phyloP scores from a whole-genome alignment of 179 eudicot species.

The Heliamphora ciliata region DNA sequence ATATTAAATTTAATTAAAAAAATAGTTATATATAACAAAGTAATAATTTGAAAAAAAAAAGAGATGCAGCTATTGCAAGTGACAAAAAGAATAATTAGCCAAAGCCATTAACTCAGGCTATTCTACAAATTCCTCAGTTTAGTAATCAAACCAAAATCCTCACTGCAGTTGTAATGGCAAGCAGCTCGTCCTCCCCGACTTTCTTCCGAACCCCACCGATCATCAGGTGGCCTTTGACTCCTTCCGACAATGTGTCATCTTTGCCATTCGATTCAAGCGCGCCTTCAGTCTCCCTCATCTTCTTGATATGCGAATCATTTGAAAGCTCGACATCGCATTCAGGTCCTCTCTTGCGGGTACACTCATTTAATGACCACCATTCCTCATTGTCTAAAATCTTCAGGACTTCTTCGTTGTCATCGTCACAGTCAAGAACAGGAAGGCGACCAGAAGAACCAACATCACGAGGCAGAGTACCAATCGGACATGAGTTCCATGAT shows the following conservation, averaged over 20 bases:
- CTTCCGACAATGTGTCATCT: constrained; percentile 16
- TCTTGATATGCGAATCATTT: constrained; percentile 26
- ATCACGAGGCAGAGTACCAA: constrained; percentile 65
- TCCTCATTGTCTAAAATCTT: constrained; percentile 24
- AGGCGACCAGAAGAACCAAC: constrained; percentile 53
- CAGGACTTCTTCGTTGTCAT: constrained; percentile 15
- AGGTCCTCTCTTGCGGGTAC: constrained; percentile 38
- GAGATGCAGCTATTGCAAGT: too few relatives aligned
- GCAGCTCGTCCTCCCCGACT: constrained; percentile 43
- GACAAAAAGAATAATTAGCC: too few relatives aligned
- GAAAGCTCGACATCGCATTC: constrained; percentile 26
- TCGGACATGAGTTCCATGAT: constrained; percentile 77
- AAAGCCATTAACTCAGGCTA: not conserved
- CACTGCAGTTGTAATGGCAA: constrained; percentile 45
- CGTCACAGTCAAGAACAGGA: constrained; percentile 44
- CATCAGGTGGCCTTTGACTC: constrained; percentile 36
- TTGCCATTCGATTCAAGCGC: constrained; percentile 17
- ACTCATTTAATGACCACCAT: constrained; percentile 17
- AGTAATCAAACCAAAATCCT: constrained; percentile 33
- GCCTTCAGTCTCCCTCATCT: constrained; percentile 29
- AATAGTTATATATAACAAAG: too few relatives aligned
- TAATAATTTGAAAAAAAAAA: too few relatives aligned
- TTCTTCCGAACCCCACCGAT: constrained; percentile 56
- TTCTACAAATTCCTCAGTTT: not conserved
- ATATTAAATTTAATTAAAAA: too few relatives aligned